phyloP scores from a whole-genome alignment of 2,329 filamentous ascomycete genomes.

The Dothideomycetes sp. region DNA sequence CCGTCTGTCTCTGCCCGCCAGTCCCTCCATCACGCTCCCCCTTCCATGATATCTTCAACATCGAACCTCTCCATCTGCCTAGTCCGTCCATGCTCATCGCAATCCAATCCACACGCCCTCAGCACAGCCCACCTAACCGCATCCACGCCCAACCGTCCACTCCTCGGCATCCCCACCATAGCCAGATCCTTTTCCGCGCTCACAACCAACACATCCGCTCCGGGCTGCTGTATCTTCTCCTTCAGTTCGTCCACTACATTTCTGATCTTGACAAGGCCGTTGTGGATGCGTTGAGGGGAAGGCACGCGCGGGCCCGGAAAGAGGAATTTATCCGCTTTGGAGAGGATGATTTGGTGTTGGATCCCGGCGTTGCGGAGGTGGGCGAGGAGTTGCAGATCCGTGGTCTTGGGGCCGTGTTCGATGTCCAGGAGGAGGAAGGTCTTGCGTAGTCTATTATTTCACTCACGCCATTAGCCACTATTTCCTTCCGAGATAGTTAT shows the following conservation, averaged over 20 bases:
- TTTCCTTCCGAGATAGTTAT: no score
- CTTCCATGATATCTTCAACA: background rate
- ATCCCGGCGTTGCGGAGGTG: slow-evolving; percentile 46
- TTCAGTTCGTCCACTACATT: slow-evolving; percentile 27
- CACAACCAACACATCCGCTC: slow-evolving; percentile 46
- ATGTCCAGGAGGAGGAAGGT: slow-evolving; percentile 56
- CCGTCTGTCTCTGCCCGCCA: no score
- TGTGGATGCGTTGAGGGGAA: slow-evolving; percentile 16
- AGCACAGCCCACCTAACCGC: slow-evolving; percentile 54
- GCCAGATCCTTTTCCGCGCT: slow-evolving; percentile 40
- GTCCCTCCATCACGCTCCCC: background rate
- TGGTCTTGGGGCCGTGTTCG: slow-evolving; percentile 51
- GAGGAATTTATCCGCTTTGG: slow-evolving; percentile 52
- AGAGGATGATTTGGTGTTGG: slow-evolving; percentile 54
- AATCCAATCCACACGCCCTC: slow-evolving; percentile 47
- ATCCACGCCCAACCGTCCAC: slow-evolving; percentile 50
- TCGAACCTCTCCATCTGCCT: slow-evolving; percentile 1
- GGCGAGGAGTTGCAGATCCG: slow-evolving; percentile 46
- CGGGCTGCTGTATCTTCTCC: slow-evolving; percentile 30
- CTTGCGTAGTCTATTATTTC: slow-evolving; percentile 37
- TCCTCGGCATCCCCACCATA: slow-evolving; percentile 31
- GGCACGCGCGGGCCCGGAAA: slow-evolving; percentile 16
- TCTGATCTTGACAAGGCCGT: slow-evolving; percentile 23
- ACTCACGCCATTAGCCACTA: background rate
- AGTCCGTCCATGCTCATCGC: slow-evolving; percentile 15